Evolutionary conservation across 345 rosid species (phyloP), one percentile per base, ranked within the genome.

Genomic region (Camelina sativa): DNA sequence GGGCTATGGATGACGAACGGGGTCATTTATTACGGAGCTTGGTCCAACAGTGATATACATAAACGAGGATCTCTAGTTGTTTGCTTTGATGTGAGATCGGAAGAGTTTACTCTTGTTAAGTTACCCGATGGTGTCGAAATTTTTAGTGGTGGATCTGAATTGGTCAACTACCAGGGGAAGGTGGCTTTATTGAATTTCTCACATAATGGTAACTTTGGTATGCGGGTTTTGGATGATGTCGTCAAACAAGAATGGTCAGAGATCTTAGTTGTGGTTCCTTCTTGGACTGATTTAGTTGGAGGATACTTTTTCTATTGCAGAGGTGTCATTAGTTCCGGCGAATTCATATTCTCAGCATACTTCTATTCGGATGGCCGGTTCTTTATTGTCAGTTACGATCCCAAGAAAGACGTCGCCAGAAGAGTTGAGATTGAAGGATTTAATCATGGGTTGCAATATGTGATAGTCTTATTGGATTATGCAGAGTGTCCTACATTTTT

Each of bases 161-260:
- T 62, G 51, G 19, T 62, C 12, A 25, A 2, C 19, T 43, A 41
- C 53, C 11, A 47, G 3, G 8, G n/a, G n/a, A 65, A 48, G 57
- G 6, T 65, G 34, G 69, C 56, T 22, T 46, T 48, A 10, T 3
- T 32, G 5, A 20, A 41, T 8, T 2, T 23, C 3, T 47, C 41
- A 10, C 9, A 16, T 28, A 0, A 13, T 1, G 11, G 10, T 4
- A 5, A 9, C 0, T 6, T 65, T 32, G 16, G 48, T 4, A 0
- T 65, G 10, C 32, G 43, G 41, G 11, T 65, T 48, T 53, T 65
- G 16, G 69, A 47, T 7, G 69, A 64, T 47, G 41, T 35, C 41
- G 41, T 9, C 28, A 67, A 52, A 58, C 41, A 34, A 58, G 63
- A 58, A 54, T 54, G 59, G 59, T 54, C 59, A 1, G 25, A 12